Conservation (phyloP, 208 protist species). For the Willaertia magna region DNA sequence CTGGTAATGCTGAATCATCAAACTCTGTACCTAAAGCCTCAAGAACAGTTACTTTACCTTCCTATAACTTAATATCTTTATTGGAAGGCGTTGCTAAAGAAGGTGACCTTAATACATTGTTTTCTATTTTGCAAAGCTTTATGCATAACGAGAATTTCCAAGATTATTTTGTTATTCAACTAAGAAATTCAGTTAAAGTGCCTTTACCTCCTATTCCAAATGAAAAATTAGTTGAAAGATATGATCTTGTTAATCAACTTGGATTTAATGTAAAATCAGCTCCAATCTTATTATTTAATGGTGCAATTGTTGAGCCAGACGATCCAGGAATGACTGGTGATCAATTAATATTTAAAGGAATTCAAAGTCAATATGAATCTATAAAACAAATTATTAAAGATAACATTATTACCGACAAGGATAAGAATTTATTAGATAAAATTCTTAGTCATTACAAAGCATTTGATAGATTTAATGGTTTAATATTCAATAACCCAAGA, state of each 20-base stretch:
- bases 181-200: background rate
- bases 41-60: background rate
- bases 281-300: background rate
- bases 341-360: background rate
- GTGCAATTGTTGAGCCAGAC: background rate
- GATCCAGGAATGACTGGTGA: background rate
- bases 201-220: too few species aligned
- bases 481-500: background rate
- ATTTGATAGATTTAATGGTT: background rate
- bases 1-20: background rate
- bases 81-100: background rate
- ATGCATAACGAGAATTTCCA: background rate
- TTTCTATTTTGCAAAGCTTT: background rate
- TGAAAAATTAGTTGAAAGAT: background rate
- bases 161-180: background rate
- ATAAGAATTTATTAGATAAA: background rate
- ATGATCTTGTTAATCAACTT: background rate
- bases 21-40: background rate
- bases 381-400: background rate
- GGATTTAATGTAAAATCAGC: background rate
- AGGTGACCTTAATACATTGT: background rate
- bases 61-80: background rate
- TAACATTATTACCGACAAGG: background rate
- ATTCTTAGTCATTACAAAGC: background rate
- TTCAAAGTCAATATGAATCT: background rate